Evolutionary conservation across 164 flowering plant species (phyloP).

Genomic region (Magnolia kwangsiensis): DNA sequence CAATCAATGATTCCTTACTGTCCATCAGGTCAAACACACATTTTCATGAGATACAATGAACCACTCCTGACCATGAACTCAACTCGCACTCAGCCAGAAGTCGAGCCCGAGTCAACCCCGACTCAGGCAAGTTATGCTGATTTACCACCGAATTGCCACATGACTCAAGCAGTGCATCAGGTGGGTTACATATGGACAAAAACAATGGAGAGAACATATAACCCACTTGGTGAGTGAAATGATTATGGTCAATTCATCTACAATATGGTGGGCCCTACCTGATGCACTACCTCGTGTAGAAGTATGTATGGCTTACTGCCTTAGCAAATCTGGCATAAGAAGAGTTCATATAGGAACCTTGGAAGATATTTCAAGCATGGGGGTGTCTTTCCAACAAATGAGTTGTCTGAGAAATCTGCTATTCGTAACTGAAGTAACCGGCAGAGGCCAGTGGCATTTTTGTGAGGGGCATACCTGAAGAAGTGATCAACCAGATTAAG

Average conservation of each 20-base stretch:
- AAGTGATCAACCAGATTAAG: constrained; percentile 5
- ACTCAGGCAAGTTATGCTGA: too few relatives aligned
- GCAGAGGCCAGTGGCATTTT: constrained; percentile 57
- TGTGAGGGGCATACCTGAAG: constrained; percentile 52
- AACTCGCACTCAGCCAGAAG: too few relatives aligned
- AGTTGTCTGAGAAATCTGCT: constrained; percentile 81
- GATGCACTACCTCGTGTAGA: neutral
- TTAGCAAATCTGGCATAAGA: neutral
- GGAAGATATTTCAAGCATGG: constrained; percentile 72
- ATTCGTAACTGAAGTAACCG: constrained; percentile 48
- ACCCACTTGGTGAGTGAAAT: neutral
- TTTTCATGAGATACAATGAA: too few relatives aligned
- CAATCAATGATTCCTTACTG: too few relatives aligned
- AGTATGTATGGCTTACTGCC: neutral
- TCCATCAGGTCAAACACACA: too few relatives aligned
- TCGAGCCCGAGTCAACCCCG: too few relatives aligned
- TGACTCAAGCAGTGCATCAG: neutral
- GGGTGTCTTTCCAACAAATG: constrained; percentile 72
- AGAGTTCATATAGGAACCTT: constrained; percentile 39
- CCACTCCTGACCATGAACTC: too few relatives aligned
- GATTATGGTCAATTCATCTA: neutral
- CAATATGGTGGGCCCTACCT: neutral
- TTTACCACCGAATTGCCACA: too few relatives aligned
- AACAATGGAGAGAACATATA: neutral
- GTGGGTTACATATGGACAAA: neutral